These are phyloP conservation scores for Hyparrhenia diplandra DNA, from an alignment of 176 grass and related monocot genomes.

Conservation along the genomic window DNA sequence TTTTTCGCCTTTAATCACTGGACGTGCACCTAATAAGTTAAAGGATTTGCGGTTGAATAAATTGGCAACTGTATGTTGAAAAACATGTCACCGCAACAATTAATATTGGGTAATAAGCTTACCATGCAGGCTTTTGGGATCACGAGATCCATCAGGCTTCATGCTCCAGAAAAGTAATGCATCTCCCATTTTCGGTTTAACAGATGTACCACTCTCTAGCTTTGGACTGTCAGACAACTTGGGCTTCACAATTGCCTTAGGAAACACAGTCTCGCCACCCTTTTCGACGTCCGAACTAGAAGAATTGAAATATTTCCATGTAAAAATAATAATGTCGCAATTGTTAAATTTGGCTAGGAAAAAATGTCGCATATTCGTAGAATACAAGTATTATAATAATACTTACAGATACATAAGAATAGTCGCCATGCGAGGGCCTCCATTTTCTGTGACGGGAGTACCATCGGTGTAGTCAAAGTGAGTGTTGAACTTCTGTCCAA, in stretches of 20 bases:
- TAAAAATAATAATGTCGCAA: no score
- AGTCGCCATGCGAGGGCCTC: conserved; percentile 84
- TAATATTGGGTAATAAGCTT: conserved; percentile 22
- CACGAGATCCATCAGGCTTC: conserved; percentile 71
- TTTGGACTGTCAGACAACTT: no score
- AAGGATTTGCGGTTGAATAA: background rate
- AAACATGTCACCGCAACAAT: background rate
- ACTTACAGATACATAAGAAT: conserved; percentile 97
- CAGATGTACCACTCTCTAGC: conserved; percentile 36
- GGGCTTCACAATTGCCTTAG: conserved; percentile 56
- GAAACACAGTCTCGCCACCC: conserved; percentile 91
- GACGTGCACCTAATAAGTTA: conserved; percentile 57
- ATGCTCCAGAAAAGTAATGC: conserved; percentile 98
- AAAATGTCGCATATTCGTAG: background rate
- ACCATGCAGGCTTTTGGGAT: conserved; percentile 86
- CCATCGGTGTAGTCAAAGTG: conserved; percentile 82
- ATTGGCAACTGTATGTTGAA: background rate
- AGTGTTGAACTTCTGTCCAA: conserved; percentile 84
- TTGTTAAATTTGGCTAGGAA: background rate
- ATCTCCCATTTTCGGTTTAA: conserved; percentile 91
- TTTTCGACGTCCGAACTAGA: conserved; percentile 86
- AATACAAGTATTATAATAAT: background rate
- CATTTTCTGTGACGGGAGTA: conserved; percentile 63
- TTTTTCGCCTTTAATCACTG: conserved; percentile 83
- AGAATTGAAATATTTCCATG: background rate